phyloP scores from a whole-genome alignment of 768 basidiomycete genomes.

The Pleurotus pulmonarius region DNA sequence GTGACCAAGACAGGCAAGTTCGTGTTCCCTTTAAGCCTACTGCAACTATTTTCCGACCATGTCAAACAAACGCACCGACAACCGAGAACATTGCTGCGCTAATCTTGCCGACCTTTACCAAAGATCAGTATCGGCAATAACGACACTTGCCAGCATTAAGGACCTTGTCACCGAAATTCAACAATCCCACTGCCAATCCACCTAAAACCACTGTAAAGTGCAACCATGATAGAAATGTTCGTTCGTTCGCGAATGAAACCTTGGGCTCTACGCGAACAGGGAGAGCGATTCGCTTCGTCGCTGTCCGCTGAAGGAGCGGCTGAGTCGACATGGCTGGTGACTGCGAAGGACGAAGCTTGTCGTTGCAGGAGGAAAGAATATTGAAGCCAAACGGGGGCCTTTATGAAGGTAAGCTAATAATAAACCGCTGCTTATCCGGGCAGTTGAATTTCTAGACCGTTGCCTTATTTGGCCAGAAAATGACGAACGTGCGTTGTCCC shows the following conservation, averaged over 20 bases:
- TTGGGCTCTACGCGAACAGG: slow-evolving; percentile 94
- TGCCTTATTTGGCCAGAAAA: not conserved
- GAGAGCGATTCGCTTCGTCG: slow-evolving; percentile 92
- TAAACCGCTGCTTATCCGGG: not conserved
- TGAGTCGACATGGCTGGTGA: slow-evolving; percentile 82
- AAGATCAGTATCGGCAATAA: not conserved
- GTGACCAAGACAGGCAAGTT: too few species aligned
- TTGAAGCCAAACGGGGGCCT: not conserved
- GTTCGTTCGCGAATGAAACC: slow-evolving; percentile 92
- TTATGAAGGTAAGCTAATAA: not conserved
- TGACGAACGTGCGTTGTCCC: slow-evolving; percentile 3
- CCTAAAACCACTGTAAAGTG: slow-evolving; percentile 98
- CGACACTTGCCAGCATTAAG: slow-evolving; percentile 14
- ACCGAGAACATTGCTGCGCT: slow-evolving; percentile 95
- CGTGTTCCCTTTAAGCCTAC: too few species aligned
- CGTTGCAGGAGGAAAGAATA: too few species aligned
- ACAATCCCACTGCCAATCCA: slow-evolving; percentile 89
- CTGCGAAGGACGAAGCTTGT: not conserved
- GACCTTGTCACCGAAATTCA: slow-evolving; percentile 98
- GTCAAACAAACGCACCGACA: slow-evolving; percentile 59
- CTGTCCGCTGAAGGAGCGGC: slow-evolving; percentile 93
- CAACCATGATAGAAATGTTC: slow-evolving; percentile 97
- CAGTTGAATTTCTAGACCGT: not conserved
- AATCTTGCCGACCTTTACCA: slow-evolving; percentile 83
- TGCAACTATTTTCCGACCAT: too few species aligned